Percentiles rank a stretch among this genome's conserved stretches.
Evolutionary conservation across 2,329 filamentous ascomycete species (phyloP).

Genomic region (Neobulgaria alba): DNA sequence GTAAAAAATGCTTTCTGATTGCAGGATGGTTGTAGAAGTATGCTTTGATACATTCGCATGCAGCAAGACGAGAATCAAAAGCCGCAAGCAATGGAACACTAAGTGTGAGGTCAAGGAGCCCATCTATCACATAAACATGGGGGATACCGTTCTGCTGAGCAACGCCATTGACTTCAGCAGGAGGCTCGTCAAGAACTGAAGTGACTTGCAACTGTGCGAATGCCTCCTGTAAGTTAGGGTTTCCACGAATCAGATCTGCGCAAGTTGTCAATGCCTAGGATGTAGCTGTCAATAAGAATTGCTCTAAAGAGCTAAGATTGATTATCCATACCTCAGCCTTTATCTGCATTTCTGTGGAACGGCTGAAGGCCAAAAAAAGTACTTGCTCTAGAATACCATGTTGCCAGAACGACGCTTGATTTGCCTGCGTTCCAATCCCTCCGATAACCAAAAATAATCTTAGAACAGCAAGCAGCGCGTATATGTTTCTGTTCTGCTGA

Average conservation of each 20-base stretch:
- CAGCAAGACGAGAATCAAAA: slow-evolving; percentile 75
- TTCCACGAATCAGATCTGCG: slow-evolving; percentile 80
- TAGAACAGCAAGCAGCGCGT: slow-evolving; percentile 79
- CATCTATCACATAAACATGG: slow-evolving; percentile 86
- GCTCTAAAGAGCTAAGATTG: background rate
- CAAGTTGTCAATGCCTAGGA: slow-evolving; percentile 69
- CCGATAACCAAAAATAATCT: slow-evolving; percentile 77
- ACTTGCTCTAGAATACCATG: slow-evolving; percentile 72
- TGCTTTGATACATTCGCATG: slow-evolving; percentile 84
- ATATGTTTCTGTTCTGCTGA: slow-evolving; percentile 82
- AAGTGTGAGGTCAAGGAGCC: slow-evolving; percentile 74
- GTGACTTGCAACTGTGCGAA: slow-evolving; percentile 82
- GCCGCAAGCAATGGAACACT: slow-evolving; percentile 56
- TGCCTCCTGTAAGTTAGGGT: slow-evolving; percentile 70
- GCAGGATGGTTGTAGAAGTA: slow-evolving; percentile 79
- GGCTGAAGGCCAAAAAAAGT: slow-evolving; percentile 73
- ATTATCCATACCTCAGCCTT: slow-evolving; percentile 58
- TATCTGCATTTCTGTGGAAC: slow-evolving; percentile 63
- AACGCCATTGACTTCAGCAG: slow-evolving; percentile 32
- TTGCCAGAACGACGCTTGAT: slow-evolving; percentile 80
- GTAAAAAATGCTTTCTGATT: slow-evolving; percentile 78
- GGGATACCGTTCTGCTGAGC: slow-evolving; percentile 41
- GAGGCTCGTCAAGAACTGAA: slow-evolving; percentile 40
- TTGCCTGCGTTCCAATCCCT: slow-evolving; percentile 70
- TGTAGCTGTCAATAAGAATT: background rate